A percentile compares a stretch with the other conserved stretches of the same genome.
phyloP scores from a whole-genome alignment of 1,284 basidiomycete genomes.

The Ceratobasidium sp. region DNA sequence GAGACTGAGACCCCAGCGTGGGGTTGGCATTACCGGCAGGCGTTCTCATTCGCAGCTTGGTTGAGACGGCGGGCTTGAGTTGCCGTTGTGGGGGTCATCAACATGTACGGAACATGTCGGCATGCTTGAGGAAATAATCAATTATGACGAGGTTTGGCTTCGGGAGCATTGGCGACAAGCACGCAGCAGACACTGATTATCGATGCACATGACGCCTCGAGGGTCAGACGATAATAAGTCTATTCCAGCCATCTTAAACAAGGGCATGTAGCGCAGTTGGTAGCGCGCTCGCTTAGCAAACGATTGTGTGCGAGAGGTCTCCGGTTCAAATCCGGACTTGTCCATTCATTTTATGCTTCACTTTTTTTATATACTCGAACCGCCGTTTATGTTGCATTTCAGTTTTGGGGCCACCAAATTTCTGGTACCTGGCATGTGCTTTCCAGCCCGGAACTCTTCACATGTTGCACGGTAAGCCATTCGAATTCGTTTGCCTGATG shows the following conservation, averaged over 20 bases:
- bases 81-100: conserved; percentile 11
- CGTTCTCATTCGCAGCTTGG: conserved; percentile 1
- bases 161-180: too few relatives aligned
- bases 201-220: too few relatives aligned
- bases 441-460: too few relatives aligned
- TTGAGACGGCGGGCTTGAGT: not conserved
- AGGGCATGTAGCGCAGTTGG: conserved; percentile 26
- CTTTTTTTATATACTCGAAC: too few relatives aligned
- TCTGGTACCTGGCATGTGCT: too few relatives aligned
- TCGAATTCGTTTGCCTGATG: too few relatives aligned
- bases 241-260: not conserved
- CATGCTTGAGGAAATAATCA: not conserved
- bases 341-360: too few relatives aligned
- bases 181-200: too few relatives aligned
- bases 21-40: not conserved
- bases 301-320: conserved; percentile 3
- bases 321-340: conserved; percentile 5
- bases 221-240: too few relatives aligned
- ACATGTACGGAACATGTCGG: not conserved
- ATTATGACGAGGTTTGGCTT: not conserved
- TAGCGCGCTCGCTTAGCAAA: conserved; percentile 25
- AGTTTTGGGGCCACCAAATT: too few relatives aligned
- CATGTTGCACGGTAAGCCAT: too few relatives aligned
- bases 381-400: too few relatives aligned
- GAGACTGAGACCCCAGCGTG: conserved; percentile 11